These are phyloP conservation scores for Bryoerythrophyllum caledonicum DNA, from an alignment of 225 moss, liverwort and hornwort genomes.

Conservation along the genomic window DNA sequence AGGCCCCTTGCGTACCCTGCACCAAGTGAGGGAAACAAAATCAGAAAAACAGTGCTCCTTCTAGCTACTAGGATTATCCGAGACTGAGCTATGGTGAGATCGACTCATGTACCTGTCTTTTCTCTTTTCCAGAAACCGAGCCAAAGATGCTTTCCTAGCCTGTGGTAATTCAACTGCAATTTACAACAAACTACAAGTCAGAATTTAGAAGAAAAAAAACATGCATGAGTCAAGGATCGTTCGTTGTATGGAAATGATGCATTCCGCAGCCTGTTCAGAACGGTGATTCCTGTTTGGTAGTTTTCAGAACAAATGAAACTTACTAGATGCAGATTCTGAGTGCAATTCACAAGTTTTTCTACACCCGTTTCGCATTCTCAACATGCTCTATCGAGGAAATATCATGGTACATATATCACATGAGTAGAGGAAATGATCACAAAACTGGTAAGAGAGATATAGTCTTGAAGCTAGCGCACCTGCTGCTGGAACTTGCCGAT, in stretches of 20 bases:
- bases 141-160: constrained; percentile 71
- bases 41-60: background rate
- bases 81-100: background rate
- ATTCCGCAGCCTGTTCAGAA: background rate
- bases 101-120: constrained; percentile 58
- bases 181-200: background rate
- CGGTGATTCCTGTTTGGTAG: no score
- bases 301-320: no score
- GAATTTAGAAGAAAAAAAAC: background rate
- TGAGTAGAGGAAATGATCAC: no score
- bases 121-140: constrained; percentile 75
- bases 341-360: no score
- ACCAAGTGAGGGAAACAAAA: background rate
- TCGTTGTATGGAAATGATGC: background rate
- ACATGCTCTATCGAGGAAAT: no score
- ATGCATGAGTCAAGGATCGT: background rate
- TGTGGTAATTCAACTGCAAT: constrained; percentile 52
- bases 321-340: no score
- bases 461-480: background rate
- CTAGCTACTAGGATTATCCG: background rate
- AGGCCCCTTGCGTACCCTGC: constrained; percentile 38
- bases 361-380: no score
- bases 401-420: no score
- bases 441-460: no score
- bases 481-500: constrained; percentile 4